These are phyloP conservation scores for Coemansia sp. DNA, from an alignment of 192 early-diverging fungal species.

Conservation along the genomic window DNA sequence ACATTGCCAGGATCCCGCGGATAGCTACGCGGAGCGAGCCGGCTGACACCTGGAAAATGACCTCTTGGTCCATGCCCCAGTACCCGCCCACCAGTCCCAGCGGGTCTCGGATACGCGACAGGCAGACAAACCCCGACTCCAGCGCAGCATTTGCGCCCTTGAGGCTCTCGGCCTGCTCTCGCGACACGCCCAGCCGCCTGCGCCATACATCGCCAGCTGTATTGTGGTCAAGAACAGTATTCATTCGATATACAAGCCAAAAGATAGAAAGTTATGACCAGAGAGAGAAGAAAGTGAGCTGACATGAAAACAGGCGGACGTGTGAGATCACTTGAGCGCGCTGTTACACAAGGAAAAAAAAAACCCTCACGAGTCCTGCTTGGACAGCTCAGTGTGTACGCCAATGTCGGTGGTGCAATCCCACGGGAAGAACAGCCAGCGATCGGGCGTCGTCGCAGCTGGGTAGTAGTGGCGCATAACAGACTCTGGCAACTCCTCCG, in stretches of 20 bases:
- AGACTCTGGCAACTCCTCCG: conserved; percentile 57
- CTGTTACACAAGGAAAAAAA: neutral
- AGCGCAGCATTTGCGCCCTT: conserved; percentile 6
- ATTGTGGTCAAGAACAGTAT: neutral
- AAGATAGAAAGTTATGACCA: neutral
- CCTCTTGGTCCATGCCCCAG: conserved; percentile 38
- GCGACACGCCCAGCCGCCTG: neutral
- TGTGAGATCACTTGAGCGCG: neutral
- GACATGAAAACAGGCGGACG: neutral
- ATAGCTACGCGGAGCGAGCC: conserved; percentile 22
- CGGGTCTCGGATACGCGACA: conserved; percentile 37
- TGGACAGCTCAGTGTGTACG: conserved; percentile 61
- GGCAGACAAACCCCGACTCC: conserved; percentile 17
- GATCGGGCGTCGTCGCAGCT: conserved; percentile 70
- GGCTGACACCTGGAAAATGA: conserved; percentile 19
- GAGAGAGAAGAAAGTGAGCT: neutral
- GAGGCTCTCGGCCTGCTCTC: conserved; percentile 15
- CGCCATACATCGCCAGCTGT: neutral
- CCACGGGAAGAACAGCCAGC: conserved; percentile 76
- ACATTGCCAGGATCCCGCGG: conserved; percentile 27
- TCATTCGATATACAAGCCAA: neutral
- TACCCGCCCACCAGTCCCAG: conserved; percentile 42
- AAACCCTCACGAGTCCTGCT: conserved; percentile 14
- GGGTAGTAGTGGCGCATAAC: conserved; percentile 68
- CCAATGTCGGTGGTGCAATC: conserved; percentile 68